Percentiles rank a stretch among this genome's conserved stretches.
phyloP scores from a whole-genome alignment of 345 rosid genomes.

The Orychophragmus violaceus region DNA sequence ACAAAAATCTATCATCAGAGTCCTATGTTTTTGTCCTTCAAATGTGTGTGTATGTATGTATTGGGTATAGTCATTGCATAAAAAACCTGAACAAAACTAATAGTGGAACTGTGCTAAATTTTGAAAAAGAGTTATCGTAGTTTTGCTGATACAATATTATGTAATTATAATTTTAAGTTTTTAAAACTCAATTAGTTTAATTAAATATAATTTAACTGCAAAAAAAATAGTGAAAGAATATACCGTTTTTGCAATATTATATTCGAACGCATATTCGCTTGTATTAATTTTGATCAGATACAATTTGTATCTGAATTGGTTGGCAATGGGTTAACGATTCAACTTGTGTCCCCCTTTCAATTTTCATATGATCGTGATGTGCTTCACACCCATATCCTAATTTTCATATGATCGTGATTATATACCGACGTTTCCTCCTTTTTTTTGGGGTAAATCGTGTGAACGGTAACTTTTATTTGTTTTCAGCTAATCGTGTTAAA shows the following conservation, averaged over 20 bases:
- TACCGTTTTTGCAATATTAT: background rate
- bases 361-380: slow-evolving; percentile 6
- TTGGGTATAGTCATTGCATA: no score
- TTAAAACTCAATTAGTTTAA: background rate
- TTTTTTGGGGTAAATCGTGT: background rate
- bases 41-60: no score
- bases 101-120: background rate
- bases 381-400: background rate
- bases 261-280: background rate
- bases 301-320: background rate
- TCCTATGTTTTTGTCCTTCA: no score
- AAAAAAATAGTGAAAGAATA: background rate
- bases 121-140: background rate
- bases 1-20: no score
- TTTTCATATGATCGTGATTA: no score
- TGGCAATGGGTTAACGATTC: background rate
- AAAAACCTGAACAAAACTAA: no score
- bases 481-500: background rate
- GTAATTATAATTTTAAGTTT: background rate
- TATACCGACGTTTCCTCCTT: background rate
- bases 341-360: background rate
- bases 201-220: no score
- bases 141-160: background rate
- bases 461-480: background rate
- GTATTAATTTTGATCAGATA: background rate